phyloP scores from a whole-genome alignment of 129 eudicot genomes.

The Ambrosia trifida region DNA sequence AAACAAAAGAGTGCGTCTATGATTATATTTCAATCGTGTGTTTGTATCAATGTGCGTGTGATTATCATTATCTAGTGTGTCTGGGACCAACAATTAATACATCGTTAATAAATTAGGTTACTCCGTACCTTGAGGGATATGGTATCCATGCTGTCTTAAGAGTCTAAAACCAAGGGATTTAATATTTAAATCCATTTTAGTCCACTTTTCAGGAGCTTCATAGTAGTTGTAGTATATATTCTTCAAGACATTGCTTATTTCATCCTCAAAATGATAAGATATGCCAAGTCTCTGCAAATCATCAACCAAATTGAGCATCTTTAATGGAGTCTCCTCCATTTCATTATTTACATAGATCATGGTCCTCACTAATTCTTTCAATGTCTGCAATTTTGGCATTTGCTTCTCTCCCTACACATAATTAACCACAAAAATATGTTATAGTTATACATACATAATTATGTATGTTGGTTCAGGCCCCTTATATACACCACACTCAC shows the following conservation, averaged over 20 bases:
- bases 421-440: neutral
- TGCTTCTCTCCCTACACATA: constrained; percentile 32
- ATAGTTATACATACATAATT: neutral
- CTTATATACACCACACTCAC: too few relatives aligned
- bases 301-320: constrained; percentile 43
- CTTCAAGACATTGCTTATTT: constrained; percentile 29
- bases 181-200: constrained; percentile 21
- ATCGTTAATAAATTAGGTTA: neutral
- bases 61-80: too few relatives aligned
- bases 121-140: constrained; percentile 45
- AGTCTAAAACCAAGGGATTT: constrained; percentile 51
- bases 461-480: too few relatives aligned
- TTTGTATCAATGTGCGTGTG: too few relatives aligned
- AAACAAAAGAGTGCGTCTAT: too few relatives aligned
- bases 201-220: constrained; percentile 7
- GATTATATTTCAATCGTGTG: too few relatives aligned
- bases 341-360: constrained; percentile 20
- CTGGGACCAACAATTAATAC: neutral
- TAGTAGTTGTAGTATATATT: constrained; percentile 17
- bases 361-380: constrained; percentile 33
- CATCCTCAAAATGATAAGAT: constrained; percentile 43
- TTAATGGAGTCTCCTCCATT: constrained; percentile 21
- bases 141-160: constrained; percentile 20
- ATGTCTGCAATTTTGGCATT: neutral
- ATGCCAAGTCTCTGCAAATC: constrained; percentile 51